Conservation (phyloP, 176 grass and related monocot genomes). For the Tillandsia leiboldiana region DNA sequence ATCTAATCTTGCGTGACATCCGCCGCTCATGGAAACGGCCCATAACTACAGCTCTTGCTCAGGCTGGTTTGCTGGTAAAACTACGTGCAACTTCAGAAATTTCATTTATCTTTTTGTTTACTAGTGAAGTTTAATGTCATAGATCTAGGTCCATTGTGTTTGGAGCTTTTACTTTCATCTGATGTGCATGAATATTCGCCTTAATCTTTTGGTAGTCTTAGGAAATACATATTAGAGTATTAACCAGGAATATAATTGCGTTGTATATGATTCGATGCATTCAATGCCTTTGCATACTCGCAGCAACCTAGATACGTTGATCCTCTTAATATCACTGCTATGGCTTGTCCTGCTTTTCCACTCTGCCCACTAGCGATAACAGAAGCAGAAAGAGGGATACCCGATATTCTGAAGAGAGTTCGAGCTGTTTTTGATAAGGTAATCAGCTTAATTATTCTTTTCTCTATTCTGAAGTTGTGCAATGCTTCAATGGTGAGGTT, state of each 20-base stretch:
- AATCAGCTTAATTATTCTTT: constrained; percentile 10
- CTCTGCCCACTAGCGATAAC: constrained; percentile 85
- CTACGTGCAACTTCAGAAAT: not conserved
- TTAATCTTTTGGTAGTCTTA: no score
- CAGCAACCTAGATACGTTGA: constrained; percentile 81
- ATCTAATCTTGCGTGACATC: constrained; percentile 79
- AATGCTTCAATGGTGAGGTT: not conserved
- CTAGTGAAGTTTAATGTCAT: no score
- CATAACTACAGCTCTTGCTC: constrained; percentile 62
- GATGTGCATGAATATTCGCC: not conserved
- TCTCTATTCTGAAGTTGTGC: not conserved
- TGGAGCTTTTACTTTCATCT: not conserved
- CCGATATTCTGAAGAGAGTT: constrained; percentile 67
- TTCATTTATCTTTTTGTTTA: no score
- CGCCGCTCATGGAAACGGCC: constrained; percentile 57
- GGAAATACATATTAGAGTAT: no score
- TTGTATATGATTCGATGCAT: not conserved
- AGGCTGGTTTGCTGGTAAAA: constrained; percentile 77
- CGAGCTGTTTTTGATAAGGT: constrained; percentile 88
- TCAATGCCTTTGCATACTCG: constrained; percentile 15
- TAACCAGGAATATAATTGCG: no score
- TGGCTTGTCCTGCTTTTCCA: constrained; percentile 92
- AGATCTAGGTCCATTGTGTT: no score
- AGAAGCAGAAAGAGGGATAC: constrained; percentile 95
- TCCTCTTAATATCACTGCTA: constrained; percentile 78